phyloP scores from a whole-genome alignment of 106 monocot genomes.

The Platanthera guangdongensis region DNA sequence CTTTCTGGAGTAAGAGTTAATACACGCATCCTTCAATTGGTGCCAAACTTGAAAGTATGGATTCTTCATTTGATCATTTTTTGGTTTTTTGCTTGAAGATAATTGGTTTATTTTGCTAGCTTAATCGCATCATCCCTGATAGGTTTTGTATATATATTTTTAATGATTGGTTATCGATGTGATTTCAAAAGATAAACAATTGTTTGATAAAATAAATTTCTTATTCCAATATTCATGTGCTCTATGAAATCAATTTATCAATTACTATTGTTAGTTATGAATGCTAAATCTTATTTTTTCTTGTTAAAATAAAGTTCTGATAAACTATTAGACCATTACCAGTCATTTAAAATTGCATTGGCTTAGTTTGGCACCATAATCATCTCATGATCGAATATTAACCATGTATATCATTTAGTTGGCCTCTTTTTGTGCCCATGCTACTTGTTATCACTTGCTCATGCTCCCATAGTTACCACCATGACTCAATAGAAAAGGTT shows the following conservation, averaged over 20 bases:
- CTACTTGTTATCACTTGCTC: not conserved
- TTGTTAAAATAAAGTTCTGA: too few species aligned
- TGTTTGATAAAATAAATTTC: too few species aligned
- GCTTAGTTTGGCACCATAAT: not conserved
- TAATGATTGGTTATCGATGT: not conserved
- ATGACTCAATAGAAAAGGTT: too few species aligned
- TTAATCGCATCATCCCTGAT: not conserved
- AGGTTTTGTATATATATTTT: not conserved
- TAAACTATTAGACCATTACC: too few species aligned
- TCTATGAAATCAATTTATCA: not conserved
- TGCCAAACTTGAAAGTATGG: slow-evolving; percentile 6
- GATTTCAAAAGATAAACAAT: not conserved
- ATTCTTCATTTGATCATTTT: not conserved
- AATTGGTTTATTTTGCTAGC: not conserved
- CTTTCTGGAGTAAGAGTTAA: slow-evolving; percentile 3
- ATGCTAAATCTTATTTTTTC: not conserved
- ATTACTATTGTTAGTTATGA: not conserved
- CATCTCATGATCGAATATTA: not conserved
- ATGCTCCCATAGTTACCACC: too few species aligned
- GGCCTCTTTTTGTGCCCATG: not conserved
- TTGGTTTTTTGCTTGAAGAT: not conserved
- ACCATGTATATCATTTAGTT: not conserved
- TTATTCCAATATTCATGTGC: not conserved
- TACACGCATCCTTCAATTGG: slow-evolving; percentile 5
- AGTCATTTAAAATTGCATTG: not conserved